phyloP scores from a whole-genome alignment of 768 basidiomycete genomes.

The Crassisporium funariophilum region DNA sequence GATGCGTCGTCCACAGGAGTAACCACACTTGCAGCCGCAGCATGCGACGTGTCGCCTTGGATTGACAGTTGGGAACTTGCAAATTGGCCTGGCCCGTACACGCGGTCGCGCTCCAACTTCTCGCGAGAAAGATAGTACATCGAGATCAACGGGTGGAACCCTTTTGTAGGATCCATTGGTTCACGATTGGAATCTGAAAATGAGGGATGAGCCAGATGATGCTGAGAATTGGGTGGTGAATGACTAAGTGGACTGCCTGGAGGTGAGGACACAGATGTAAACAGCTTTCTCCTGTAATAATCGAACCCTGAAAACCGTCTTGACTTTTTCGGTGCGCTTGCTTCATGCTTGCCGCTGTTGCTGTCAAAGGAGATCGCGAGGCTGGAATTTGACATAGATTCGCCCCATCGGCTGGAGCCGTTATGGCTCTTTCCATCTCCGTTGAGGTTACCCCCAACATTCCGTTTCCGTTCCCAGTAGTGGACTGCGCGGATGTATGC shows the following conservation, averaged over 20 bases:
- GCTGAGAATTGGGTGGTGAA: slow-evolving; percentile 63
- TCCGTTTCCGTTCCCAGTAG: slow-evolving; percentile 76
- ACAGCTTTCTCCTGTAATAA: slow-evolving; percentile 89
- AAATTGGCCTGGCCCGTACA: slow-evolving; percentile 93
- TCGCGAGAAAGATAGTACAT: slow-evolving; percentile 97
- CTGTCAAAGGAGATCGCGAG: slow-evolving; percentile 67
- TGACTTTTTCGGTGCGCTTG: slow-evolving; percentile 50
- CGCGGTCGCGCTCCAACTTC: slow-evolving; percentile 91
- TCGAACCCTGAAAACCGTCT: slow-evolving; percentile 96
- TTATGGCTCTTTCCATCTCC: slow-evolving; percentile 38
- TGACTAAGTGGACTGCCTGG: slow-evolving; percentile 43
- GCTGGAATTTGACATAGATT: slow-evolving; percentile 67
- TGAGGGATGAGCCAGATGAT: slow-evolving; percentile 50
- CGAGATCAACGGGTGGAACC: slow-evolving; percentile 92
- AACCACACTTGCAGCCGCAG: slow-evolving; percentile 16
- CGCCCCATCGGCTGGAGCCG: slow-evolving; percentile 47
- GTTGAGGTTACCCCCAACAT: slow-evolving; percentile 30
- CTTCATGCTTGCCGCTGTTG: slow-evolving; percentile 42
- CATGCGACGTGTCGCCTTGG: slow-evolving; percentile 24
- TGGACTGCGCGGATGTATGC: slow-evolving; percentile 71
- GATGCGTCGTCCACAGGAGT: slow-evolving; percentile 26
- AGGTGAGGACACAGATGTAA: slow-evolving; percentile 60
- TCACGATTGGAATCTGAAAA: slow-evolving; percentile 51
- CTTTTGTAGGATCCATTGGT: slow-evolving; percentile 80
- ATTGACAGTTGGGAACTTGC: slow-evolving; percentile 87